Base-by-base conservation (phyloP, 202 grass and related monocot species). In the Panicum hallii region DNA sequence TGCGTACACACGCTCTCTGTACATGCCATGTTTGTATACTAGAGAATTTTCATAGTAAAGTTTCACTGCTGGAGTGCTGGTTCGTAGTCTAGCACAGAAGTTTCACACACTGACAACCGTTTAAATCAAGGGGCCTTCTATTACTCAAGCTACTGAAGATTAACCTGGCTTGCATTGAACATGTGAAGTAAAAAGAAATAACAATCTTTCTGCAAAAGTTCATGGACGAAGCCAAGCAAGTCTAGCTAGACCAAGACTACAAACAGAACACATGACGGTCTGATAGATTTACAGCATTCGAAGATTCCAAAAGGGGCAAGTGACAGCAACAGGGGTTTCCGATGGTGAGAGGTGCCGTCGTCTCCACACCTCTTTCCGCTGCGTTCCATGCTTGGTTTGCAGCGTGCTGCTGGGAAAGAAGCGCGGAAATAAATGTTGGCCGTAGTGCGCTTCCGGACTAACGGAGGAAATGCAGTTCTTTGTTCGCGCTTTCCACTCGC, bases 341-440 rank as follows among this genome's bases (percentile, higher is more conserved):
- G 48, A 45, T 45, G 6, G 71, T 75, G 81, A 53, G 46, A 52
- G 11, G 13, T 23, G 56, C 23, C 56, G 11, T 66, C 63, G 20
- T 66, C 82, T 30, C 46, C 71, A 1, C 70, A 32, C 30, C 4
- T 14, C 32, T 50, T 68, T 68, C 32, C 10, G 28, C 9, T 30
- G 32, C 20, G 9, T 74, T 66, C 6, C 32, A 77, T 61, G 83
- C 53, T 69, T 77, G 52, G 56, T 84, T 61, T 32, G 49, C 46
- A 36, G 23, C 50, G 41, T 4, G 45, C 9, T 46, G 79, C 65
- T 32, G 7, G 48, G 46, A 11, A 48, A 83, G 56, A 74, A 55
- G 23, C 4, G 9, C 7, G 9, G 19, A 56, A 22, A 57, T 22
- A n/a, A n/a, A n/a, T n/a, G 58, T 62, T 22, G 5, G 45, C 36